A percentile compares a stretch with the other conserved stretches of the same genome.
Evolutionary conservation across 176 grass and related monocot genomes (phyloP).

Genomic region (Eleusine coracana): DNA sequence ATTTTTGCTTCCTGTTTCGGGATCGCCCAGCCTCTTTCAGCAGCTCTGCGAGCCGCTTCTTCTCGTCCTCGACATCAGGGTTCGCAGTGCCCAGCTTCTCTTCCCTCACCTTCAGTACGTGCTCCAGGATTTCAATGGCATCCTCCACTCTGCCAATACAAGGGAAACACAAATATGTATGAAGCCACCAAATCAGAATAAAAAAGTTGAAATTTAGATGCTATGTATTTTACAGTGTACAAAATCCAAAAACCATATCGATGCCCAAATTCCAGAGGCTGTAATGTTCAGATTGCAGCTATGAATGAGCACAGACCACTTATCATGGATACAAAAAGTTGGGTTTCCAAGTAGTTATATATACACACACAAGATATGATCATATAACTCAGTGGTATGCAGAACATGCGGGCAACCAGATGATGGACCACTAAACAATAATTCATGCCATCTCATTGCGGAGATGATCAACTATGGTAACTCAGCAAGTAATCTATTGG

Average conservation of each 20-base stretch:
- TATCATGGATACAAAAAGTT: not conserved
- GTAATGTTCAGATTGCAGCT: not conserved
- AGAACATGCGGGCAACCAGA: slow-evolving; percentile 27
- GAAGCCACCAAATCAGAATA: not conserved
- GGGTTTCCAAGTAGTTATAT: not conserved
- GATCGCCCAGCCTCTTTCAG: slow-evolving; percentile 84
- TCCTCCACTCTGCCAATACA: slow-evolving; percentile 72
- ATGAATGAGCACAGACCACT: not conserved
- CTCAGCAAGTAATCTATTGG: slow-evolving; percentile 25
- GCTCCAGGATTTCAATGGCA: slow-evolving; percentile 90
- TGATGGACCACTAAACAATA: slow-evolving; percentile 29
- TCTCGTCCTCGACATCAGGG: slow-evolving; percentile 94
- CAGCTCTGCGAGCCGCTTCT: slow-evolving; percentile 76
- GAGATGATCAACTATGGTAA: not conserved
- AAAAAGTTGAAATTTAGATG: not conserved
- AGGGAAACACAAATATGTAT: not conserved
- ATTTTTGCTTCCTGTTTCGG: slow-evolving; percentile 83
- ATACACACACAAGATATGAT: not conserved
- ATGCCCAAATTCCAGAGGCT: not conserved
- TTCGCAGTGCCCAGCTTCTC: slow-evolving; percentile 94
- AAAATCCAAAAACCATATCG: not conserved
- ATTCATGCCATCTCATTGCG: not conserved
- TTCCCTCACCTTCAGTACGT: slow-evolving; percentile 90
- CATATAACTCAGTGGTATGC: slow-evolving; percentile 15
- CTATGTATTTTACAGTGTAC: not conserved